Conservation (phyloP, 345 rosid species). For the Xanthoceras sorbifolium region DNA sequence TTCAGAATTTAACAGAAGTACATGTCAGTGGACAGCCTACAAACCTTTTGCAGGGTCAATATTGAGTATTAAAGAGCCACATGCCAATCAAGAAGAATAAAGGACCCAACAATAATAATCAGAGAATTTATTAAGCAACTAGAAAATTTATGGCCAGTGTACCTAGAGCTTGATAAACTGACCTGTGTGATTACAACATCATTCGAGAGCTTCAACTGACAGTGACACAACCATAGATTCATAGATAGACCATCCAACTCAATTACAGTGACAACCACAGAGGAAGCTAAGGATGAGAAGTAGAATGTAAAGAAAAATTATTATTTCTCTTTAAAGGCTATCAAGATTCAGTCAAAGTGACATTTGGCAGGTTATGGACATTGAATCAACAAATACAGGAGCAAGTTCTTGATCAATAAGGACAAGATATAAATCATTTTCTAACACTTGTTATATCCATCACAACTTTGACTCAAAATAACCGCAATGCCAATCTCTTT, state of each 20-base stretch:
- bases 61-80: neutral
- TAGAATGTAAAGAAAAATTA: neutral
- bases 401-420: neutral
- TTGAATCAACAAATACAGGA: neutral
- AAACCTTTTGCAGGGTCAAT: neutral
- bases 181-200: neutral
- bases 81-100: conserved; percentile 6
- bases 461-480: neutral
- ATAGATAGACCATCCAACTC: neutral
- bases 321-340: neutral
- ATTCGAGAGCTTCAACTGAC: too few species aligned
- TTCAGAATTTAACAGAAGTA: neutral
- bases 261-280: too few species aligned
- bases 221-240: neutral
- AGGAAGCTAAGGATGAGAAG: too few species aligned
- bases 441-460: neutral
- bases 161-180: neutral
- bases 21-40: neutral
- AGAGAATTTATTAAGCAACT: neutral
- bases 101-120: neutral
- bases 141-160: neutral
- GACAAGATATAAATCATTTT: neutral
- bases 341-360: too few species aligned
- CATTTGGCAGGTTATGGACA: too few species aligned
- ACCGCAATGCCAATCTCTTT: neutral